Percentiles rank a stretch among this genome's conserved stretches.
phyloP scores from a whole-genome alignment of 352 stramenopile genomes.

The Pythium rhizo-oryzae region DNA sequence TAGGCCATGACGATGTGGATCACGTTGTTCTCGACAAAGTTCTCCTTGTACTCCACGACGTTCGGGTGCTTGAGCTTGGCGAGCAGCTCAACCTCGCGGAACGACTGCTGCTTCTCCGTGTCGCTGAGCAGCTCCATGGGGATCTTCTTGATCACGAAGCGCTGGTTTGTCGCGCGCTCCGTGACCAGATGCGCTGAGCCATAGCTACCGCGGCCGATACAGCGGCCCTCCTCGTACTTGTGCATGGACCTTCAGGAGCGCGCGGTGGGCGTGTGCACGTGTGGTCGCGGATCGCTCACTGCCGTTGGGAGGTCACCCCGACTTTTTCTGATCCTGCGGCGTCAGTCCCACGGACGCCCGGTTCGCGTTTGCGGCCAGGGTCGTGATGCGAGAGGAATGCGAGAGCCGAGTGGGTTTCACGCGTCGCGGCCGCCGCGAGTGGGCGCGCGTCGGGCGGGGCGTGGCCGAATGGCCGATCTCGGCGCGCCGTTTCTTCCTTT shows the following conservation, averaged over 20 bases:
- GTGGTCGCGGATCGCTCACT: neutral
- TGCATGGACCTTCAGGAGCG: slow-evolving; percentile 39
- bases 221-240: slow-evolving; percentile 76
- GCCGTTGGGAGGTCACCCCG: neutral
- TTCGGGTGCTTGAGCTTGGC: slow-evolving; percentile 92
- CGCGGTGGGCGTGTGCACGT: neutral
- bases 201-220: slow-evolving; percentile 80
- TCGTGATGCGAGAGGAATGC: neutral
- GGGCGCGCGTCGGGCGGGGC: neutral
- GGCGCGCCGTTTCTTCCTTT: slow-evolving; percentile 27
- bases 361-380: neutral
- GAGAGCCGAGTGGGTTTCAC: slow-evolving; percentile 5
- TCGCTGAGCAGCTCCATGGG: slow-evolving; percentile 80
- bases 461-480: slow-evolving; percentile 15
- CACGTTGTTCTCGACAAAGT: slow-evolving; percentile 75
- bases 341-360: neutral
- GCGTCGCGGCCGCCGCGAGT: slow-evolving; percentile 12
- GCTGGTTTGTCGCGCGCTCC: slow-evolving; percentile 39
- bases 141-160: slow-evolving; percentile 87
- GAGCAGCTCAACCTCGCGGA: slow-evolving; percentile 90
- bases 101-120: slow-evolving; percentile 79
- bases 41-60: slow-evolving; percentile 95
- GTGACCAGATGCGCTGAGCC: slow-evolving; percentile 72
- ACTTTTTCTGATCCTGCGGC: neutral
- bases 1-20: slow-evolving; percentile 97